Conservation (phyloP, 2,329 filamentous ascomycete genomes). For the Claviceps fusiformis region DNA sequence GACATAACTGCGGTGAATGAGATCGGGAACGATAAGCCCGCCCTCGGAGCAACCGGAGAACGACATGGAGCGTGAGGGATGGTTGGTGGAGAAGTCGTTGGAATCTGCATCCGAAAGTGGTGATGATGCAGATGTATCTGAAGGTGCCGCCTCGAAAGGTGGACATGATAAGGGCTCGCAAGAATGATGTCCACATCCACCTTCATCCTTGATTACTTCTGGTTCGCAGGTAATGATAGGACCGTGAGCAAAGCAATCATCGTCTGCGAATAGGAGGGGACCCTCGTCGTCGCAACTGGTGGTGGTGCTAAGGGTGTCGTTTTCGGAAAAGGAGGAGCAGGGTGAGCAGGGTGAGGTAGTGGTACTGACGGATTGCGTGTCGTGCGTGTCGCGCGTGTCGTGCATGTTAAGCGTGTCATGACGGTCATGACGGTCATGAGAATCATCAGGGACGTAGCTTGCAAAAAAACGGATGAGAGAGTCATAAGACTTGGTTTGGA, state of each 20-base stretch:
- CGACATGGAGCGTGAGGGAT: slow-evolving; percentile 35
- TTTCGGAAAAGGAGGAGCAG: slow-evolving; percentile 25
- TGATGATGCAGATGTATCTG: slow-evolving; percentile 28
- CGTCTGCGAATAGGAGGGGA: slow-evolving; percentile 26
- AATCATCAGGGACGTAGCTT: slow-evolving; percentile 41
- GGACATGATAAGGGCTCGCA: slow-evolving; percentile 25
- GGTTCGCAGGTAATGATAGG: slow-evolving; percentile 33
- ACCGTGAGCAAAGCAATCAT: slow-evolving; percentile 19
- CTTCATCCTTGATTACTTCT: slow-evolving; percentile 14
- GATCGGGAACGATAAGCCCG: slow-evolving; percentile 22
- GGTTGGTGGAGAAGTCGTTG: slow-evolving; percentile 21
- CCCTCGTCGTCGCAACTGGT: slow-evolving; percentile 26
- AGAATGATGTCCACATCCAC: slow-evolving; percentile 7
- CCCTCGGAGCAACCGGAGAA: slow-evolving; percentile 36
- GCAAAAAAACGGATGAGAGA: slow-evolving; percentile 47
- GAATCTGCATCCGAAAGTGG: slow-evolving; percentile 19
- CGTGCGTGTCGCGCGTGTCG: slow-evolving; percentile 13
- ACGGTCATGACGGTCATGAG: slow-evolving; percentile 26
- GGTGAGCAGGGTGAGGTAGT: slow-evolving; percentile 21
- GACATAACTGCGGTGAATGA: slow-evolving; percentile 15
- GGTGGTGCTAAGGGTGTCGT: slow-evolving; percentile 24
- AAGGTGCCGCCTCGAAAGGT: slow-evolving; percentile 35
- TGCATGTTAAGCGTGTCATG: too few species aligned
- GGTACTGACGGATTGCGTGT: slow-evolving; percentile 16
- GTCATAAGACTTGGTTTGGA: slow-evolving; percentile 44